Base-by-base conservation (phyloP, 805 yeast species). In the Dipodascus geniculatus region DNA sequence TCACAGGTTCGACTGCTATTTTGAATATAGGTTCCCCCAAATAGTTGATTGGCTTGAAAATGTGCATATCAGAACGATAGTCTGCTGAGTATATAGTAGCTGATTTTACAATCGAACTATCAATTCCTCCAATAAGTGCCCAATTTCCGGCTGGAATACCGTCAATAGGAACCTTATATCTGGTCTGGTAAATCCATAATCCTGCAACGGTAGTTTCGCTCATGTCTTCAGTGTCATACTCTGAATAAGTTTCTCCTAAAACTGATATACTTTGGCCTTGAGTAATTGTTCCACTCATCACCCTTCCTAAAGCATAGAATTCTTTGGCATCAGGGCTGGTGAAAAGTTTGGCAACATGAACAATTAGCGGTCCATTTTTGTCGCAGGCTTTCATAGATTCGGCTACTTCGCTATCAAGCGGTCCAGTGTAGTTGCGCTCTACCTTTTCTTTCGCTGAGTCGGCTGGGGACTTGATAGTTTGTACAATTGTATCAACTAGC, bases 1-100 rank as follows among this genome's bases (percentile, higher is more conserved):
- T 74, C 16, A 76, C 73, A 0, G 97, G 95, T 62, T 89, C 95
- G 19, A 91, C 77, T 0, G 95, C 89, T 2, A 91, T 78, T 61
- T 88, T 87, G 61, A 87, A 79, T 1, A 85, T 81, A 0, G 95
- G 80, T 50, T 74, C 70, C 3, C 71, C 66, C 2, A 81, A 65
- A 55, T 72, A 74, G 48, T 74, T 73, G 16, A 78, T 61, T 0
- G 74, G 71, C 49, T 65, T 70, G 57, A 76, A 72, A n/a, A 67
- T 65, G 11, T 64, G 59, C 17, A 67, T 58, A 11, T 64, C 61
- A 2, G 64, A 64, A 2, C 63, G 58, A 2, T 61, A 53, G 2
- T 58, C 54, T 3, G 54, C 42, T 60, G 51, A 2, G 58, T 70
- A 68, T 0, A 89, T 67, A 0, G 88, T 77, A 1, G 85, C 91